phyloP scores from a whole-genome alignment of 163 green algal genomes.

The Volvox carteri region DNA sequence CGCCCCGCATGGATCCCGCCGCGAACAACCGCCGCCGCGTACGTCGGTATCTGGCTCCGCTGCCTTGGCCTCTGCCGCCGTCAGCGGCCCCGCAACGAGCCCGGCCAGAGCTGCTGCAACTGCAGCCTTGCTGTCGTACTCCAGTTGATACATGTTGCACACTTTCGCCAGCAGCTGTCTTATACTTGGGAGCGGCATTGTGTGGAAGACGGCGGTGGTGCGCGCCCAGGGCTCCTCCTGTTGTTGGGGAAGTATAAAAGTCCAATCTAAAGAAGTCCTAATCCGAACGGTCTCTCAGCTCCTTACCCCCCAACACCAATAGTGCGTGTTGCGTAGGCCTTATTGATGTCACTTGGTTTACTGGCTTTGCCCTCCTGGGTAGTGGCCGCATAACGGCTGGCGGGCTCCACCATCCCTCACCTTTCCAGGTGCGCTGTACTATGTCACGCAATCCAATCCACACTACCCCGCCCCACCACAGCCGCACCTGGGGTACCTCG shows the following conservation, averaged over 20 bases:
- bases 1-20: background rate
- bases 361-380: too few relatives aligned
- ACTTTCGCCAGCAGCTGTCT: constrained; percentile 35
- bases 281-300: too few relatives aligned
- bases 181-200: constrained; percentile 17
- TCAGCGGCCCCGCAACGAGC: background rate
- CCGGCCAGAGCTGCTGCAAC: background rate
- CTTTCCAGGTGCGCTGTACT: too few relatives aligned
- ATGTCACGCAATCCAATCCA: too few relatives aligned
- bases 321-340: too few relatives aligned
- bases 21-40: background rate
- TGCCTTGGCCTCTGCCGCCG: background rate
- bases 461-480: too few relatives aligned
- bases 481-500: constrained; percentile 4
- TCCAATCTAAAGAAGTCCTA: too few relatives aligned
- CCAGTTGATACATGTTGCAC: constrained; percentile 30
- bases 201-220: constrained; percentile 34
- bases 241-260: too few relatives aligned
- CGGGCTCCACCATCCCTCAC: too few relatives aligned
- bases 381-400: too few relatives aligned
- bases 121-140: constrained; percentile 51
- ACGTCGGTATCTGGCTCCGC: background rate
- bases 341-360: too few relatives aligned
- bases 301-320: too few relatives aligned
- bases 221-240: constrained; percentile 50